Base-by-base conservation (phyloP, 495 filamentous ascomycete genomes). In the Lineolata rhizophorae region DNA sequence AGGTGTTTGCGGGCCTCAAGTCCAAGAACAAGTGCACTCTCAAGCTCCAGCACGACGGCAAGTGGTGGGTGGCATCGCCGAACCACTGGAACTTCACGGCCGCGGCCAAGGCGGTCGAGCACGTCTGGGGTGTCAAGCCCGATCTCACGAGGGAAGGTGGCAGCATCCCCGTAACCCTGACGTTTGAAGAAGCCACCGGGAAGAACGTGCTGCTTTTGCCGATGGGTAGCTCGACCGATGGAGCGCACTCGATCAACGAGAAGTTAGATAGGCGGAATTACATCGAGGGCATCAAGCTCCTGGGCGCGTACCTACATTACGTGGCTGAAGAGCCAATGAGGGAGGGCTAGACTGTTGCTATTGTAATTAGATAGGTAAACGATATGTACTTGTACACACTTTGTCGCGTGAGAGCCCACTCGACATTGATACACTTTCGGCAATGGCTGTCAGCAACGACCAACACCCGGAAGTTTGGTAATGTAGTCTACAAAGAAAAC, bases 81-180 rank as follows among this genome's bases (percentile, higher is more conserved):
- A 85, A 87, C 50, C 87, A 95, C 62, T 93, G 85, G 83, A 99
- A 95, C 62, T 99, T 94, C 55, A 61, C 64, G 16, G 87, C 87
- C 14, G 87, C 87, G 5, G 64, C 70, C 46, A 94, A 92, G 63
- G 87, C 87, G 9, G 82, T 84, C 11, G 69, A 92, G 58, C 65
- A 76, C 26, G 90, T 99, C 15, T 99, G 81, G 58, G 76, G 77
- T 13, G 72, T 87, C 29, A 66, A 84, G 54, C 87, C 87, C 14
- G 87, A 99, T 56, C 70, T 95, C 60, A 99, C 87, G 20, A 67
- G 87, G 28, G 87, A 99, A 57, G 87, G 87, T 52, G 87, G 87
- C 30, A 83, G 80, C 53, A 97, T 97, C 45, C 87, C 87, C 0
- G 78, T 99, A 20, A 95, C 87, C 6, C 57, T 99, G 49, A 94